These are phyloP conservation scores for Mucor racemosus DNA, from an alignment of 371 early-diverging fungal species.

Conservation along the genomic window DNA sequence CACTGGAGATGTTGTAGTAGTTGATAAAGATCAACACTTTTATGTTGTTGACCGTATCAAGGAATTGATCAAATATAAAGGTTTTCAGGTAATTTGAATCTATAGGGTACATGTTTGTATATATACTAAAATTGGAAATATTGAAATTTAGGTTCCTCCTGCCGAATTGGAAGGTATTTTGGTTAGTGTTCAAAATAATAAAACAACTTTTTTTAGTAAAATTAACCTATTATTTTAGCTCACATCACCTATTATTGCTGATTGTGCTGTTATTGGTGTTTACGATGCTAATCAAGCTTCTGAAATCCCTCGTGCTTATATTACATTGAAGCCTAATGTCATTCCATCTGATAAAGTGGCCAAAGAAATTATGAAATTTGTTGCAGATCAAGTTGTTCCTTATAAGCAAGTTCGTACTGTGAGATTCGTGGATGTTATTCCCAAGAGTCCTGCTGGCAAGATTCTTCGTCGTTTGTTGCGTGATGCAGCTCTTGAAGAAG, in stretches of 20 bases:
- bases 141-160: slow-evolving; percentile 17
- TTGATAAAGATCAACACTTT: slow-evolving; percentile 63
- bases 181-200: slow-evolving; percentile 43
- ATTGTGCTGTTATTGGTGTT: slow-evolving; percentile 72
- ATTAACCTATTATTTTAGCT: not conserved
- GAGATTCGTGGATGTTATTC: slow-evolving; percentile 68
- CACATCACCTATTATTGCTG: slow-evolving; percentile 31
- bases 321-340: slow-evolving; percentile 49
- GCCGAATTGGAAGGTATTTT: slow-evolving; percentile 28
- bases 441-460: slow-evolving; percentile 77
- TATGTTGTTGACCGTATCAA: slow-evolving; percentile 75
- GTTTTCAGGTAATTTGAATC: slow-evolving; percentile 56
- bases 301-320: slow-evolving; percentile 74
- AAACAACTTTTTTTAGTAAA: not conserved
- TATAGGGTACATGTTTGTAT: too few relatives aligned
- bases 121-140: not conserved
- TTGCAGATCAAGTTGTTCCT: slow-evolving; percentile 63
- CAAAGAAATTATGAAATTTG: slow-evolving; percentile 55
- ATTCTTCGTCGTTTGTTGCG: slow-evolving; percentile 66
- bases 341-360: slow-evolving; percentile 16
- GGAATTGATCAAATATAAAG: slow-evolving; percentile 80
- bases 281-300: slow-evolving; percentile 58
- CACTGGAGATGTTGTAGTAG: slow-evolving; percentile 81
- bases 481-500: slow-evolving; percentile 36
- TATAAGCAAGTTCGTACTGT: slow-evolving; percentile 82